Conservation (phyloP, 768 basidiomycete species). For the Hypholoma sublateritium region DNA sequence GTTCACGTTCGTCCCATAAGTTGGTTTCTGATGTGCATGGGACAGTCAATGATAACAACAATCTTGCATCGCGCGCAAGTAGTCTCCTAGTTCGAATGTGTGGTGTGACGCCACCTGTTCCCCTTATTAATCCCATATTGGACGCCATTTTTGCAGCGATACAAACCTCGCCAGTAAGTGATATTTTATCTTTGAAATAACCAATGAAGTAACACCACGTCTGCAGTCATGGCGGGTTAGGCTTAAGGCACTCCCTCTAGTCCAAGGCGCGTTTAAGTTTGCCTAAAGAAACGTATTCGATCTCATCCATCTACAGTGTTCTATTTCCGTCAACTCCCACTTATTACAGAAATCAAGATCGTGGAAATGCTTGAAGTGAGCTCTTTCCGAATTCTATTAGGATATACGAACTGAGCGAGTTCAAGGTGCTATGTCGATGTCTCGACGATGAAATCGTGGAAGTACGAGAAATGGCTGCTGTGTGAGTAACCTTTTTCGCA, state of each 20-base stretch:
- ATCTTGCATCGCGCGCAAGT: conserved; percentile 63
- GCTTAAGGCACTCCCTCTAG: conserved; percentile 79
- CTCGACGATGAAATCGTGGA: conserved; percentile 87
- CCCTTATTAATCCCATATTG: conserved; percentile 68
- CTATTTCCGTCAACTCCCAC: conserved; percentile 87
- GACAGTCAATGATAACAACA: conserved; percentile 72
- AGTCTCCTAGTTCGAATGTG: conserved; percentile 81
- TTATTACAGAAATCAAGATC: conserved; percentile 74
- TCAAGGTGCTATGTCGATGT: conserved; percentile 74
- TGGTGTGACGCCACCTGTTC: conserved; percentile 74
- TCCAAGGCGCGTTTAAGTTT: conserved; percentile 55
- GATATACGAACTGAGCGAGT: neutral
- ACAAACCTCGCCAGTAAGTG: conserved; percentile 66
- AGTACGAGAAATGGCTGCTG: conserved; percentile 87
- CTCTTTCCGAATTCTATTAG: neutral
- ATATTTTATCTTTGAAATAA: neutral
- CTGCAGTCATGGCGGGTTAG: conserved; percentile 88
- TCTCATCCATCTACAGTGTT: conserved; percentile 48
- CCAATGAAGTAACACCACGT: neutral
- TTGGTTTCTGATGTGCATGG: conserved; percentile 1
- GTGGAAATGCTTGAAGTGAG: conserved; percentile 77
- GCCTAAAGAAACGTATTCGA: neutral
- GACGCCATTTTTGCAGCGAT: conserved; percentile 76
- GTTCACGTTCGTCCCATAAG: neutral
- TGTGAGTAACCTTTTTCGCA: conserved; percentile 43